Evolutionary conservation across 495 filamentous ascomycete genomes (phyloP).

Genomic region (Cudoniella acicularis): DNA sequence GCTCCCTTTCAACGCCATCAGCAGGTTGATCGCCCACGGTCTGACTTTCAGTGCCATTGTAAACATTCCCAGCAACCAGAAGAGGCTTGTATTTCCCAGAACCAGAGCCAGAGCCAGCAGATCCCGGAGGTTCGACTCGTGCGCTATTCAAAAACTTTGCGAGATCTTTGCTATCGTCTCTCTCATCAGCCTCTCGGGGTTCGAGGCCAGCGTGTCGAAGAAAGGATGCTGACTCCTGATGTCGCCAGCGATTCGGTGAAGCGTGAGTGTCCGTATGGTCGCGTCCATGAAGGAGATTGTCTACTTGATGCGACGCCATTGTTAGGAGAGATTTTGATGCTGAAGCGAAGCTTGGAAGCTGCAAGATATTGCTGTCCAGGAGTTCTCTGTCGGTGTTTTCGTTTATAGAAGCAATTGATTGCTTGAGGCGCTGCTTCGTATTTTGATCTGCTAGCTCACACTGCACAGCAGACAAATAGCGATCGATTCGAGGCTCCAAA

Average conservation of each 20-base stretch:
- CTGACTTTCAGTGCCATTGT: background rate
- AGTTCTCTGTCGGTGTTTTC: too few relatives aligned
- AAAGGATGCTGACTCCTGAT: constrained; percentile 48
- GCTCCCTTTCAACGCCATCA: background rate
- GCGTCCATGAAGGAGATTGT: constrained; percentile 26
- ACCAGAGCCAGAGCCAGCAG: constrained; percentile 19
- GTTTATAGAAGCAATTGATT: background rate
- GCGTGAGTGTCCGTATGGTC: constrained; percentile 42
- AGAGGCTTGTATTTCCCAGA: constrained; percentile 20
- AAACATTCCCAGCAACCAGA: constrained; percentile 11
- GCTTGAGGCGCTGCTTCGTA: background rate
- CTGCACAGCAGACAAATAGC: too few relatives aligned
- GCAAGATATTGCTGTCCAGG: too few relatives aligned
- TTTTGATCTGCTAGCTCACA: too few relatives aligned
- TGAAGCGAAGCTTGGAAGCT: background rate
- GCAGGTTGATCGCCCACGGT: background rate
- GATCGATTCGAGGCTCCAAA: too few relatives aligned
- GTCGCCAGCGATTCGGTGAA: constrained; percentile 46
- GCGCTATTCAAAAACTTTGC: constrained; percentile 46
- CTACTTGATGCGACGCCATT: constrained; percentile 30
- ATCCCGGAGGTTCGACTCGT: constrained; percentile 35
- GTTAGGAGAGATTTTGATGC: background rate
- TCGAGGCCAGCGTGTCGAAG: constrained; percentile 23
- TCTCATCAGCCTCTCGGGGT: constrained; percentile 30
- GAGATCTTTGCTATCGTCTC: constrained; percentile 37